A percentile compares a stretch with the other conserved stretches of the same genome.
These are phyloP conservation scores for Dillenia turbinata DNA, from an alignment of 164 flowering plant species.

Conservation along the genomic window DNA sequence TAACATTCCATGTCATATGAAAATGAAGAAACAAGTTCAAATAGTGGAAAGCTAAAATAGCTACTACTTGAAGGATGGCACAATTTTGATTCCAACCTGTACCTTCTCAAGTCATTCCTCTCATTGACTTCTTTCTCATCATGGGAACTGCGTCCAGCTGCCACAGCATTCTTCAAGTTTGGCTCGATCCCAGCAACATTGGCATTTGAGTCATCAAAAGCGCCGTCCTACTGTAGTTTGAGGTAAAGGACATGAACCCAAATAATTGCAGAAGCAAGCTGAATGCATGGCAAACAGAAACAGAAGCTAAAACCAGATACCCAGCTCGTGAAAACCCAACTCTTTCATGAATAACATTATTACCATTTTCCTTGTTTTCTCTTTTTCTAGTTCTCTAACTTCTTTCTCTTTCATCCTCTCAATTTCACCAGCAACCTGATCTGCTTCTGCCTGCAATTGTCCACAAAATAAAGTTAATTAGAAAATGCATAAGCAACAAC, in stretches of 20 bases:
- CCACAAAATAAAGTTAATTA: too few relatives aligned
- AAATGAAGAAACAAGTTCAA: too few relatives aligned
- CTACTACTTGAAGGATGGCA: too few relatives aligned
- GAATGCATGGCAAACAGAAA: constrained; percentile 67
- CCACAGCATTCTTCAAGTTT: constrained; percentile 21
- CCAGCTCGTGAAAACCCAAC: constrained; percentile 19
- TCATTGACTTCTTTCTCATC: constrained; percentile 38
- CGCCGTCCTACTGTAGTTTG: constrained; percentile 97
- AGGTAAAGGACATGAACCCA: constrained; percentile 99
- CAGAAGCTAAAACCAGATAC: constrained; percentile 53
- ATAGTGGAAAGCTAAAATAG: too few relatives aligned
- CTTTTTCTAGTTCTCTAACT: constrained; percentile 26
- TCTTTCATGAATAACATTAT: constrained; percentile 35
- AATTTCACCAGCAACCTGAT: too few relatives aligned
- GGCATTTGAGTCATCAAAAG: constrained; percentile 27
- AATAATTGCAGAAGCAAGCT: constrained; percentile 99
- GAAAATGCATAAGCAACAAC: too few relatives aligned
- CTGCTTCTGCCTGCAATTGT: too few relatives aligned
- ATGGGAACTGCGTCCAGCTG: constrained; percentile 19
- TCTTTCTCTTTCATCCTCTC: too few relatives aligned
- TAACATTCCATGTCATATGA: too few relatives aligned
- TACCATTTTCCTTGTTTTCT: constrained; percentile 68
- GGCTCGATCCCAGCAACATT: constrained; percentile 29
- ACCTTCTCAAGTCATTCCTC: constrained; percentile 50
- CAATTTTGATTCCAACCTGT: constrained; percentile 35